A percentile compares a stretch with the other conserved stretches of the same genome.
Conservation (phyloP, 257 asterid species). For the Cordia subcordata region DNA sequence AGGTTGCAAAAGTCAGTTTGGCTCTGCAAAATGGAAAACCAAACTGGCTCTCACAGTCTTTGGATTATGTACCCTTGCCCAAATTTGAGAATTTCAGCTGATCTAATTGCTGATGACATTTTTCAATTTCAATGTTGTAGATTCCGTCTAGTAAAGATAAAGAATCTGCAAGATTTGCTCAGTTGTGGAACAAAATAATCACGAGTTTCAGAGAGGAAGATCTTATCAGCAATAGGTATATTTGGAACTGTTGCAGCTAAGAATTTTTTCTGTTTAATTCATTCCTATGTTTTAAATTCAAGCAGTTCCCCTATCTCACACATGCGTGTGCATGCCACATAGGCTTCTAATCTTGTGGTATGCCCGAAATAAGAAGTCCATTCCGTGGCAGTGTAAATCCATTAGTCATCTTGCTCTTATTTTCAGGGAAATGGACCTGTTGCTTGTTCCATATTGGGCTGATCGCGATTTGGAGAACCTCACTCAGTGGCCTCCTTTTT, state of each 20-base stretch:
- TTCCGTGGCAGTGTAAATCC: not conserved
- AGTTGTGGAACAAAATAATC: conserved; percentile 94
- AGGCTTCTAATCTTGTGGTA: too few species aligned
- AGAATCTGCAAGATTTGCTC: conserved; percentile 98
- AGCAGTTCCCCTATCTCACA: too few species aligned
- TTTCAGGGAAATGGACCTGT: conserved; percentile 92
- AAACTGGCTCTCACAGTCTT: too few species aligned
- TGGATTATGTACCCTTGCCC: not conserved
- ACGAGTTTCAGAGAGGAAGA: conserved; percentile 99
- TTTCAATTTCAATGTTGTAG: conserved; percentile 34
- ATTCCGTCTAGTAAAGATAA: conserved; percentile 79
- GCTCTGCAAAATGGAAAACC: too few species aligned
- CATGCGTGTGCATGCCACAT: too few species aligned
- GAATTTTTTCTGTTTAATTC: not conserved
- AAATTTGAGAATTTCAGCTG: conserved; percentile 6
- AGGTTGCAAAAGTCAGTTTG: too few species aligned
- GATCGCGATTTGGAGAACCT: conserved; percentile 81
- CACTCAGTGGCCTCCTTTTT: conserved; percentile 97
- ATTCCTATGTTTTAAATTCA: too few species aligned
- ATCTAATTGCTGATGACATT: conserved; percentile 9
- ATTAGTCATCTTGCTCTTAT: conserved; percentile 20
- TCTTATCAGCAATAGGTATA: conserved; percentile 84
- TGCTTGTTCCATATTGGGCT: conserved; percentile 99
- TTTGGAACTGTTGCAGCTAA: not conserved
- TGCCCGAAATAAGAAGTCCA: not conserved